Conservation (phyloP, 129 eudicot species). For the Pseudognaphalium luteoalbum region DNA sequence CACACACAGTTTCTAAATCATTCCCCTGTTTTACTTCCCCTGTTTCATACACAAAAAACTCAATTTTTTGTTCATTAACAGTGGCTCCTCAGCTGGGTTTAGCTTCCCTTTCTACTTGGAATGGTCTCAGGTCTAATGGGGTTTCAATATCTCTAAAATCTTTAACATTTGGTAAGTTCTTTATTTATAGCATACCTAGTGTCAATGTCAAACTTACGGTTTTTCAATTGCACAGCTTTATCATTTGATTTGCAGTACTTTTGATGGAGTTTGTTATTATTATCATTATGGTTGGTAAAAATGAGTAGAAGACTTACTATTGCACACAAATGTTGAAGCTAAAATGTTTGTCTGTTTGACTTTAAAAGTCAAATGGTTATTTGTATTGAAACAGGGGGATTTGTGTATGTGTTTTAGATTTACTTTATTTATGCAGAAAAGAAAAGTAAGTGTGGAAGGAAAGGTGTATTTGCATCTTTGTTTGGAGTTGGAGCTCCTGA, state of each 20-base stretch:
- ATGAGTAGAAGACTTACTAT: not conserved
- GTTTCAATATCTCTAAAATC: constrained; percentile 41
- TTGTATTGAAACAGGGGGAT: too few species aligned
- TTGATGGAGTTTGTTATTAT: not conserved
- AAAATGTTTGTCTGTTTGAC: not conserved
- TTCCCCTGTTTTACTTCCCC: constrained; percentile 24
- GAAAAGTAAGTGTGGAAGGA: constrained; percentile 44
- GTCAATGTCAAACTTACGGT: not conserved
- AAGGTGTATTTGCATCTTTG: constrained; percentile 74
- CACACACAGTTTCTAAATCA: constrained; percentile 17
- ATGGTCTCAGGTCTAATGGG: constrained; percentile 51
- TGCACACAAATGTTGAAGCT: not conserved
- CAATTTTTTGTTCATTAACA: constrained; percentile 31
- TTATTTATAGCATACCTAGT: not conserved
- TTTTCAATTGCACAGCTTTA: not conserved
- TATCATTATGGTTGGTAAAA: not conserved
- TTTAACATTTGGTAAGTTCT: constrained; percentile 44
- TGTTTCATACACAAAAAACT: constrained; percentile 37
- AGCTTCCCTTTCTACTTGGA: constrained; percentile 50
- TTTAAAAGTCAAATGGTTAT: not conserved
- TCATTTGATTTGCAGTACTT: too few species aligned
- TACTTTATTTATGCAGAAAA: constrained; percentile 42
- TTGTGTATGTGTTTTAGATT: not conserved
- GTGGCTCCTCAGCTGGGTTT: constrained; percentile 40
- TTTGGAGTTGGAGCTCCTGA: constrained; percentile 99